Conservation (phyloP, 169 alveolate species). For the Pseudocohnilembus persalinus region DNA sequence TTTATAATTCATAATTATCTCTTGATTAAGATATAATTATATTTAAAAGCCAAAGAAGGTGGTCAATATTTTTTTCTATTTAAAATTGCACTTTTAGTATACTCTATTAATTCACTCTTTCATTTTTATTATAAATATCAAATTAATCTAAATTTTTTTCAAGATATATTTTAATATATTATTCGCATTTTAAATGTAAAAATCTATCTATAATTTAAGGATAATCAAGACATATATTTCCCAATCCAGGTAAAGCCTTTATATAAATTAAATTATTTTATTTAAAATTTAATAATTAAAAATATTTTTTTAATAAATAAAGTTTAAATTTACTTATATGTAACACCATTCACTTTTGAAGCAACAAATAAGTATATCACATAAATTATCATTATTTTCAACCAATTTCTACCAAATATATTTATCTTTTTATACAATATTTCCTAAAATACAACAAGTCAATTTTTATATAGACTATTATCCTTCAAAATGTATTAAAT, state of each 20-base stretch:
- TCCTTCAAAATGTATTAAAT: neutral
- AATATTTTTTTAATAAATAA: too few species aligned
- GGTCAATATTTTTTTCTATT: neutral
- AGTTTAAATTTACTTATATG: neutral
- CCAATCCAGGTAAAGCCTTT: neutral
- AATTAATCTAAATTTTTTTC: too few species aligned
- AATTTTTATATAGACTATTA: too few species aligned
- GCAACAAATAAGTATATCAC: neutral
- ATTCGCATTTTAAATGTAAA: neutral
- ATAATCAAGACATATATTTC: neutral
- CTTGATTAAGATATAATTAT: too few species aligned
- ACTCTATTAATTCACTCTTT: neutral
- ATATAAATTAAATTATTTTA: too few species aligned
- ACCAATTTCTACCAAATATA: neutral
- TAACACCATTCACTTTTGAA: neutral
- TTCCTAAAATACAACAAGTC: neutral
- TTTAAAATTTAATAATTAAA: too few species aligned
- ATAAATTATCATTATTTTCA: neutral
- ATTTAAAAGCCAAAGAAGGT: neutral
- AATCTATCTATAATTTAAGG: neutral
- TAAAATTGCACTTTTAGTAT: neutral
- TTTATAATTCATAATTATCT: too few species aligned
- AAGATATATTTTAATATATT: too few species aligned
- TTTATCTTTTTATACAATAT: neutral
- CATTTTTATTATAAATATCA: too few species aligned